These are phyloP conservation scores for Scedosporium minutisporum DNA, from an alignment of 2,329 filamentous ascomycete genomes.

Conservation along the genomic window DNA sequence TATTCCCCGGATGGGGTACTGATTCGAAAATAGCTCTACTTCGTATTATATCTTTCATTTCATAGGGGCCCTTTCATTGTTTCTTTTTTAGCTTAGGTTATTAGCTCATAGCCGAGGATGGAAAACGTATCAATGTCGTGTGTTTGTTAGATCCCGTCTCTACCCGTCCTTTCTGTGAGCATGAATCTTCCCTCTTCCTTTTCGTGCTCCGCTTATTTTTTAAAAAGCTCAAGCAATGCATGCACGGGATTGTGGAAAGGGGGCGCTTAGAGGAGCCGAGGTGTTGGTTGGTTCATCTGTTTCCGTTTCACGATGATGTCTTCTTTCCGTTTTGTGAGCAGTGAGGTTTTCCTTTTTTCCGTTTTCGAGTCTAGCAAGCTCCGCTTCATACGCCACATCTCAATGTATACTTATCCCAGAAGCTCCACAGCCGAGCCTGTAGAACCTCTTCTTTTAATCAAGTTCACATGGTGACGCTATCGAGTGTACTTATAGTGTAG, in stretches of 20 bases:
- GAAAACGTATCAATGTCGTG: background rate
- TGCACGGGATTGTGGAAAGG: too few relatives aligned
- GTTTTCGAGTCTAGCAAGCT: background rate
- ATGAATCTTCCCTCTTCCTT: background rate
- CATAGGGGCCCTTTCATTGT: too few relatives aligned
- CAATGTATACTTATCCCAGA: too few relatives aligned
- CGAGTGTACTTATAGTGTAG: too few relatives aligned
- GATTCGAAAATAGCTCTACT: too few relatives aligned
- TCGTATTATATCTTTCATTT: too few relatives aligned
- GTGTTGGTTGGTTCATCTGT: background rate
- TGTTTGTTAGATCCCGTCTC: background rate
- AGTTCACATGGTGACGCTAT: too few relatives aligned
- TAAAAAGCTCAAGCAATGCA: background rate
- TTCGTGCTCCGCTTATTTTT: background rate
- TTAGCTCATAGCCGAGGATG: background rate
- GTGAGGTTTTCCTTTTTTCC: background rate
- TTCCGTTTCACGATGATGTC: background rate
- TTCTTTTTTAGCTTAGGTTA: too few relatives aligned
- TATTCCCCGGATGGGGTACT: too few relatives aligned
- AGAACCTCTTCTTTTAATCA: too few relatives aligned
- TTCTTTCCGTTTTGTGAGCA: background rate
- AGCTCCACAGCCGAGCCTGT: too few relatives aligned
- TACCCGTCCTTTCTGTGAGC: background rate
- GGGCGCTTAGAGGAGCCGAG: background rate
- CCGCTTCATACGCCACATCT: background rate